Evolutionary conservation across 176 grass and related monocot species (phyloP), one percentile per base, ranked within the genome.

Genomic region (Microstegium vimineum): DNA sequence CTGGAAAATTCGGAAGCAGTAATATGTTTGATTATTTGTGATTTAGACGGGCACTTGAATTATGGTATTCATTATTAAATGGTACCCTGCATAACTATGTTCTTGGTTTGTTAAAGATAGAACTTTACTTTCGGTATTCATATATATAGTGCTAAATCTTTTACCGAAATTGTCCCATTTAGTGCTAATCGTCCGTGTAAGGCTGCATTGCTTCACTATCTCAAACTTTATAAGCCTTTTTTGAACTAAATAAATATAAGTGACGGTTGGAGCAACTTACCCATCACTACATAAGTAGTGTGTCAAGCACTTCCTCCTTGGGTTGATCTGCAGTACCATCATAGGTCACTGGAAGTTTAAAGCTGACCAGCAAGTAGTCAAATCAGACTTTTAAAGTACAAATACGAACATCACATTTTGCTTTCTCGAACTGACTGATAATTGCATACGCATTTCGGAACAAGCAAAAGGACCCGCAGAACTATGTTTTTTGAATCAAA

Each of bases 261-360:
- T 65, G 65, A 85, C 26, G 59, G 76, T 77, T 81, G 82, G 56
- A 85, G 77, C 63, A 81, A 85, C 77, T 81, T 75, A 71, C 42
- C 65, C 65, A 45, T 85, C 77, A 77, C 27, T 65, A 38, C 71
- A 70, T 8, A 5, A 32, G 18, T 76, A 76, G 51, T 71, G 87
- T 81, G 23, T 64, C 64, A 76, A 64, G 26, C 71, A 76, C 77
- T 86, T 78, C 30, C 25, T 32, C 10, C 6, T 56, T 38, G 40
- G 69, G 10, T 3, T 72, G 56, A 83, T 65, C 59, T 59, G 27
- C 37, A n/a, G 54, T 65, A 65, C 13, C 74, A 37, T 25, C 34
- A 71, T 28, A 62, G 46, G 17, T 38, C 72, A 76, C 25, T 71
- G 18, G 40, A 75, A 69, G 43, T 31, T 52, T 66, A 64, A 30